Base-by-base conservation (phyloP, 73 alveolate genomes). In the Breviolum minutum region DNA sequence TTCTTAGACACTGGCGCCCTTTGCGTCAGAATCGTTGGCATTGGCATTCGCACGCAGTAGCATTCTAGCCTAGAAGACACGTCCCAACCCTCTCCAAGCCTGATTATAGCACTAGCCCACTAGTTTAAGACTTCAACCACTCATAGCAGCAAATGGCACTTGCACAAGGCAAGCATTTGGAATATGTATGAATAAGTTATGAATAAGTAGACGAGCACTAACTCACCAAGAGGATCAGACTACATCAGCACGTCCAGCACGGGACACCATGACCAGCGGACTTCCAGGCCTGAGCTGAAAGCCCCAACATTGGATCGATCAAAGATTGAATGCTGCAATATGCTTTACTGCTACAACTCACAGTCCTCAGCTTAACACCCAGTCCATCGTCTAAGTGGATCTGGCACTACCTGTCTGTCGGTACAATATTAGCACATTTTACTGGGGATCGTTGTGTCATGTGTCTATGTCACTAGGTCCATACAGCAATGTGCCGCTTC, bases 21-120 rank as follows among this genome's bases (percentile, higher is more conserved):
- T 91, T 62, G 97, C 73, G 30, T 91, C 97, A 71, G 97, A 73
- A 63, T 91, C 97, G 74, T 91, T 91, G 64, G 85, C 79, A 29
- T 60, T 91, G 79, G 97, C 97, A n/a, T 69, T 71, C 17, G 97
- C 87, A n/a, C 97, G 83, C 24, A 91, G 97, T 77, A 91, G 80
- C 54, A 91, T 79, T 63, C 97, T 19, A 17, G 97, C 97, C 96
- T 89, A 7, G 29, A 40, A 40, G 54, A 40, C 54, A 40, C 3
- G 54, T 40, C 54, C 54, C 54, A 40, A 40, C 54, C 3, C 54
- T 40, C 54, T 40, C 54, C 54, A 40, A 40, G 54, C 54, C 54
- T 40, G 54, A 40, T 40, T 40, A 40, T 40, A 40, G 54, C 54
- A 40, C 54, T 40, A 40, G 54, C 54, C 3, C 54, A 40, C 54